Percentiles rank a stretch among this genome's conserved stretches.
Evolutionary conservation across 2,329 filamentous ascomycete genomes (phyloP).

Genomic region (Esteya vermicola): DNA sequence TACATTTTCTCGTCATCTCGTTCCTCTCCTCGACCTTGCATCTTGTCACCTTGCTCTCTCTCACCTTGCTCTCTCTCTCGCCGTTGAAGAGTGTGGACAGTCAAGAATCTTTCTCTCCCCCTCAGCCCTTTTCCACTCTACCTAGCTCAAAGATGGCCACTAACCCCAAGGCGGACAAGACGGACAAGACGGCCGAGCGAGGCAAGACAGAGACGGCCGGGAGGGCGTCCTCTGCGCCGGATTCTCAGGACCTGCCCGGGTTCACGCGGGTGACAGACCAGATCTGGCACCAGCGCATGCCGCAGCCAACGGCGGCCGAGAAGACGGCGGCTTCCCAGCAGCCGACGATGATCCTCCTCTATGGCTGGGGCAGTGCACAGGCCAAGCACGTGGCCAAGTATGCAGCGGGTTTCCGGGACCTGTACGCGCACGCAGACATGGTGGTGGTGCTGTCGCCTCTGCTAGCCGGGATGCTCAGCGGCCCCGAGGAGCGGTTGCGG

Average conservation of each 20-base stretch:
- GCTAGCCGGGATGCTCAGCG: neutral
- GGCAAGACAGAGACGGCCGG: no score
- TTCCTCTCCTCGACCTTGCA: no score
- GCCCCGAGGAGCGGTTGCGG: neutral
- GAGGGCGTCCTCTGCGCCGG: neutral
- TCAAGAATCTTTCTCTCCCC: no score
- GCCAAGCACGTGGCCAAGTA: slow-evolving; percentile 1
- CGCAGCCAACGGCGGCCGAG: neutral
- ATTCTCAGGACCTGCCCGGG: neutral
- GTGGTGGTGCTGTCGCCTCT: slow-evolving; percentile 2
- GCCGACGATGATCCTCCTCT: neutral
- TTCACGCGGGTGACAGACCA: slow-evolving; percentile 1
- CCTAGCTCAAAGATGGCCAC: no score
- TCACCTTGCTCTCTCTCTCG: no score
- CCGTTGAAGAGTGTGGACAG: no score
- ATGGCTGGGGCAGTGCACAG: slow-evolving; percentile 2
- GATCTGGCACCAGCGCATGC: neutral
- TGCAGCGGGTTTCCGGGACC: neutral
- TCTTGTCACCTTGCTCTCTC: no score
- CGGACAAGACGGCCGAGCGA: no score
- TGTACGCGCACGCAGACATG: neutral
- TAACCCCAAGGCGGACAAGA: neutral
- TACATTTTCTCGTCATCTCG: no score
- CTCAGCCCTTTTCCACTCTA: no score
- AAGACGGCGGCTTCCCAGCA: neutral